phyloP scores from a whole-genome alignment of 2,329 filamentous ascomycete genomes.

The Neonectria faginata region DNA sequence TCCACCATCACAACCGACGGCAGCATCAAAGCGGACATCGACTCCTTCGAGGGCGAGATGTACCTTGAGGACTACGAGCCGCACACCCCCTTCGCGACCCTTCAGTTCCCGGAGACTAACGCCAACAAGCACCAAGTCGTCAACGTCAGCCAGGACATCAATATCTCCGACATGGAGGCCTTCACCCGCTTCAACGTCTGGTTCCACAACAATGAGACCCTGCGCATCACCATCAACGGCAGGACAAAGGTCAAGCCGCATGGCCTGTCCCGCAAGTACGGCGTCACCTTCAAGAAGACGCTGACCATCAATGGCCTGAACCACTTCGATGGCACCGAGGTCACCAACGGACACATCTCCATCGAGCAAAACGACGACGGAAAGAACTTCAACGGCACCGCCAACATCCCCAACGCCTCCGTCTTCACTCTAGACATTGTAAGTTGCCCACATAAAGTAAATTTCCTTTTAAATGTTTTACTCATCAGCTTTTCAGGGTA shows the following conservation, averaged over 20 bases:
- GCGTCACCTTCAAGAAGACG: slow-evolving; percentile 68
- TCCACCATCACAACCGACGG: slow-evolving; percentile 65
- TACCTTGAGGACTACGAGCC: slow-evolving; percentile 63
- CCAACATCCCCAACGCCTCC: slow-evolving; percentile 73
- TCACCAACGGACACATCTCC: slow-evolving; percentile 63
- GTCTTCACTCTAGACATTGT: slow-evolving; percentile 73
- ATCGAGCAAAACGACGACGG: slow-evolving; percentile 54
- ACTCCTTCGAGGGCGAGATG: slow-evolving; percentile 64
- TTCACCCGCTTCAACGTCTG: slow-evolving; percentile 67
- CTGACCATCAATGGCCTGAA: slow-evolving; percentile 64
- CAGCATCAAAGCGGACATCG: slow-evolving; percentile 63
- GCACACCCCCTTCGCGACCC: slow-evolving; percentile 61
- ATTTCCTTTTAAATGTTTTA: not conserved
- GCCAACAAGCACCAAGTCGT: slow-evolving; percentile 62
- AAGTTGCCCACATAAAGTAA: slow-evolving; percentile 46
- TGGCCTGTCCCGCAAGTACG: slow-evolving; percentile 61
- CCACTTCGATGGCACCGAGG: slow-evolving; percentile 65
- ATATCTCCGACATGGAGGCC: slow-evolving; percentile 60
- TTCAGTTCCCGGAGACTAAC: slow-evolving; percentile 65
- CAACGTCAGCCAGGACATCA: slow-evolving; percentile 63
- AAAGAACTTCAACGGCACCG: slow-evolving; percentile 71
- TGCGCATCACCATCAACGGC: slow-evolving; percentile 64
- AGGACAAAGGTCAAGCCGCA: slow-evolving; percentile 63
- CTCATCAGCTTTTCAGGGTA: slow-evolving; percentile 59
- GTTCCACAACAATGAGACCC: slow-evolving; percentile 63